Evolutionary conservation across 441 rosid genomes (phyloP).

Genomic region (Syzygium malaccense): DNA sequence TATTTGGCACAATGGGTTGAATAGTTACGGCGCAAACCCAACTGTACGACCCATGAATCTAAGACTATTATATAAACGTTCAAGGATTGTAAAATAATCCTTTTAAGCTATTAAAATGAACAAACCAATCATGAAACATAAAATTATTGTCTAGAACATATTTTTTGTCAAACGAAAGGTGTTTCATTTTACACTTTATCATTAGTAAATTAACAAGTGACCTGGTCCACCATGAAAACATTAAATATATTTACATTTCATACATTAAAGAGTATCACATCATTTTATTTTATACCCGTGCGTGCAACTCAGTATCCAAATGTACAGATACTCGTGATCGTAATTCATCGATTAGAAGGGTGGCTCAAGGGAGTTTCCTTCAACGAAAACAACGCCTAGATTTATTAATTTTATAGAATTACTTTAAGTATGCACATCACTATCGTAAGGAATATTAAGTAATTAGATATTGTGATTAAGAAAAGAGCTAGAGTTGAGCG

Average conservation of each 20-base stretch:
- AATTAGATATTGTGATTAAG: not conserved
- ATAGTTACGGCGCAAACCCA: not conserved
- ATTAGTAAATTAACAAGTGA: not conserved
- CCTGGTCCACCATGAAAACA: not conserved
- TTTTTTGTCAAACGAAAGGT: not conserved
- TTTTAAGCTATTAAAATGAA: not conserved
- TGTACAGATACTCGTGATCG: not conserved
- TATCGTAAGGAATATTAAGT: not conserved
- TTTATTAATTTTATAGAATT: not conserved
- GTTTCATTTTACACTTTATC: not conserved
- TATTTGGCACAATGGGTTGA: not conserved
- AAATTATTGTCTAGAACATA: not conserved
- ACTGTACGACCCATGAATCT: not conserved
- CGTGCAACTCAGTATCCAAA: too few species aligned
- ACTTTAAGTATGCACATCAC: not conserved
- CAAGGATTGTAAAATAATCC: not conserved
- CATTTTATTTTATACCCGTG: not conserved
- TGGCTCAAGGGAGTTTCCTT: not conserved
- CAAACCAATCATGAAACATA: not conserved
- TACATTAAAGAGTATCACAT: not conserved
- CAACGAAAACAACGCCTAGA: not conserved
- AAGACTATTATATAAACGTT: not conserved
- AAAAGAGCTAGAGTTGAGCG: not conserved
- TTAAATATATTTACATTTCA: not conserved
- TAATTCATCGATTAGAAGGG: not conserved